Base-by-base conservation (phyloP, 805 yeast species). In the Cyberlindnera sargentensis region DNA sequence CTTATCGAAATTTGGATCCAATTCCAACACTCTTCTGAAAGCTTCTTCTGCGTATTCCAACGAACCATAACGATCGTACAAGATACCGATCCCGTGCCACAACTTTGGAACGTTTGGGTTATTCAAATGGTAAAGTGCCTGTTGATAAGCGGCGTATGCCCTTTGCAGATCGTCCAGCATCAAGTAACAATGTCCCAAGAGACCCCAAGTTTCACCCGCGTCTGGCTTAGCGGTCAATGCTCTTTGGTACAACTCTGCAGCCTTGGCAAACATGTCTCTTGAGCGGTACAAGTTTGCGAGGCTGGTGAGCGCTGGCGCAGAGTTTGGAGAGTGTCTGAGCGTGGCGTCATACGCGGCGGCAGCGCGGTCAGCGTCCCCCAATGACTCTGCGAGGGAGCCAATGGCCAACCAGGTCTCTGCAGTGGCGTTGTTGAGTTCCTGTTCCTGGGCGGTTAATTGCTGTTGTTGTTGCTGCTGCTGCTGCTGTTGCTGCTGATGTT, bases 11-110 rank as follows among this genome's bases (percentile, higher is more conserved):
- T 87, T 82, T 39, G 97, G 95, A 65, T 93, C 98, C 72, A 93
- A 78, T 62, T 90, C 96, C 62, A 93, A 71, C 9, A 93, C 99
- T 55, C 95, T 80, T 35, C 95, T 95, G 67, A 93, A 91, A 4
- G 99, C 98, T 65, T 93, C 99, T 64, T 93, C 99, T 4, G 99
- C 99, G 58, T 91, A 93, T 66, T 91, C 98, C 50, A 91, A 68
- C 5, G 95, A 85, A 27, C 98, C 99, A 63, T 93, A 93, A 42
- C 99, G 73, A 64, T 93, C 99, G 63, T 93, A 93, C 47, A 93
- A 72, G 46, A 93, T 93, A 31, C 99, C 99, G 51, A 93, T 91
- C 0, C 99, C 99, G 65, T 93, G 97, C 99, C 99, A 93, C 53
- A 93, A 75, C 61, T 89, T 89, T 44, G 98, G 98, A 43, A 90